Evolutionary conservation across 495 filamentous ascomycete species (phyloP), one percentile per base, ranked within the genome.

Genomic region (Parmelia sp.): DNA sequence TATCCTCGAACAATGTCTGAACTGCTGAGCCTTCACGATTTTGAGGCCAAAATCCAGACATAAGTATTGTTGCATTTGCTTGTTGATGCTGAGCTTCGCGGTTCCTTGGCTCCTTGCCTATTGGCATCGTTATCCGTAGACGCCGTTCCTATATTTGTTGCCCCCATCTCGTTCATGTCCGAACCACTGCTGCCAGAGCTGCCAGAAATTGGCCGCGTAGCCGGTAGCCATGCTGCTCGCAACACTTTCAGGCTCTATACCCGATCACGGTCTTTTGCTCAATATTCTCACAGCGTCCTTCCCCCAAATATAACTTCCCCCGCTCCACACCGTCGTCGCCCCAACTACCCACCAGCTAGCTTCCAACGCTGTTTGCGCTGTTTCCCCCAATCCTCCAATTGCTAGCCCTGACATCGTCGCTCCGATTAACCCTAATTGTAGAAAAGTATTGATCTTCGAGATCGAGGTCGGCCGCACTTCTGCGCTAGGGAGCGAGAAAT

Each of bases 391-490:
- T 6, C 61, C 65, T 25, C 65, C 65, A 8, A 96, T 74, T 9
- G 91, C 91, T 63, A 89, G 78, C 2, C 84, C 84, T 2, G 84
- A 84, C 70, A 90, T 92, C 4, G 88, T 90, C 39, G 83, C 78
- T 9, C 90, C 91, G 69, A 96, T 88, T 59, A 96, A 76, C 19
- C 84, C 84, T 42, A 96, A 72, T 74, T 96, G 91, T 70, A 95
- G 70, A 3, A 86, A 86, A 0, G 91, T 96, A 68, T 96, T 96
- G 64, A 87, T 83, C 80, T 98, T 98, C 67, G 89, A 94, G 67
- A 98, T 90, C 21, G 80, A 84, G 0, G 94, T 98, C 0, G 94
- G 94, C 67, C 88, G 88, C 7, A 98, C 94, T 74, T 97, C 94
- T 1, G 94, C 94, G 55, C 85, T 90, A 0, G 94, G 94, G 23